Evolutionary conservation across 2,329 filamentous ascomycete species (phyloP).

Genomic region (Dactylellina haptotyla): DNA sequence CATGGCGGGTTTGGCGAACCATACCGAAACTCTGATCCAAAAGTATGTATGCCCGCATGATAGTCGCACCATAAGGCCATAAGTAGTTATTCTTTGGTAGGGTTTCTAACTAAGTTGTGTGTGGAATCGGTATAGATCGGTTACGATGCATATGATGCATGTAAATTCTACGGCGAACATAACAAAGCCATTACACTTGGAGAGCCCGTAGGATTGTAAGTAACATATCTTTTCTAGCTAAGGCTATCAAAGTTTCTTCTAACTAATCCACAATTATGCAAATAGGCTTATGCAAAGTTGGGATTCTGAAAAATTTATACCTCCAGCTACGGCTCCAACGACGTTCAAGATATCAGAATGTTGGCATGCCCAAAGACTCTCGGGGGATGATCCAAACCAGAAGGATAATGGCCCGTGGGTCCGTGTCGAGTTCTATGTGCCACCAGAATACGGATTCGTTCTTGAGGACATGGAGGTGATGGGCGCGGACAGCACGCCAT

Average conservation of each 20-base stretch:
- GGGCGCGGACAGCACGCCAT: not conserved
- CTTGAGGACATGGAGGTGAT: not conserved
- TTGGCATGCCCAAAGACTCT: not conserved
- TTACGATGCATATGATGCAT: not conserved
- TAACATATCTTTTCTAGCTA: not conserved
- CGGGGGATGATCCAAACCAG: not conserved
- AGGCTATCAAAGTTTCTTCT: not conserved
- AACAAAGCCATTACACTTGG: not conserved
- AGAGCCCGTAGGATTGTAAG: constrained; percentile 23
- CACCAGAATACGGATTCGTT: not conserved
- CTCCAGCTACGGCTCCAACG: not conserved
- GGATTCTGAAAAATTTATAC: not conserved
- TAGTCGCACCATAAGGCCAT: not conserved
- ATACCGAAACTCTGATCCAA: constrained; percentile 13
- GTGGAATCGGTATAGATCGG: constrained; percentile 8
- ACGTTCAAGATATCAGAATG: not conserved
- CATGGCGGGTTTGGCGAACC: constrained; percentile 14
- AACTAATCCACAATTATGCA: not conserved
- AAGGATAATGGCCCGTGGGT: not conserved
- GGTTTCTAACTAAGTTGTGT: not conserved
- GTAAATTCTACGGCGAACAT: not conserved
- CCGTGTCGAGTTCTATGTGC: constrained; percentile 8
- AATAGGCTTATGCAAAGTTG: not conserved
- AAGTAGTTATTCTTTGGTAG: not conserved
- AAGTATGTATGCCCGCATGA: no score